phyloP scores from a whole-genome alignment of 768 basidiomycete genomes.

The Tylopilus cervinicoccineus region DNA sequence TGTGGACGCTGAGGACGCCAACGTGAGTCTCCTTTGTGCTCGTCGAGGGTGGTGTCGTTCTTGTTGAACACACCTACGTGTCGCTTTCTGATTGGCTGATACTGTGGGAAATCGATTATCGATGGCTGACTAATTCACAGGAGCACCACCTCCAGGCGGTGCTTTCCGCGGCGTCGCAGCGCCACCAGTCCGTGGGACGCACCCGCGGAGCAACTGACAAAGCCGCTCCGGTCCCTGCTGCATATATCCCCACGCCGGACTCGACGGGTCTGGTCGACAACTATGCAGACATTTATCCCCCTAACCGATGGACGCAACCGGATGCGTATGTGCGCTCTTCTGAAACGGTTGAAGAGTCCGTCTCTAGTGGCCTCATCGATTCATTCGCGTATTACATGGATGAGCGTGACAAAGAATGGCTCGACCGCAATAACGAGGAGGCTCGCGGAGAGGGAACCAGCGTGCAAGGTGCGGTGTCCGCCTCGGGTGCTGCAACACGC shows the following conservation, averaged over 20 bases:
- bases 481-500: conserved; percentile 46
- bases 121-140: conserved; percentile 53
- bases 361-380: conserved; percentile 55
- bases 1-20: conserved; percentile 91
- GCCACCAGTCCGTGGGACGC: conserved; percentile 37
- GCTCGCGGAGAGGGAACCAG: conserved; percentile 85
- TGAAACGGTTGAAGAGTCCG: conserved; percentile 79
- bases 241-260: conserved; percentile 91
- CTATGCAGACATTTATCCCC: conserved; percentile 73
- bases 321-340: conserved; percentile 75
- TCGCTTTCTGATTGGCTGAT: conserved; percentile 44
- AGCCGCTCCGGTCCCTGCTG: conserved; percentile 41
- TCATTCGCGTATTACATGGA: conserved; percentile 93
- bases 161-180: conserved; percentile 50
- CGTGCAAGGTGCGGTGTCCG: conserved; percentile 63
- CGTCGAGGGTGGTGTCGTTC: conserved; percentile 34
- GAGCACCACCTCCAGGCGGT: conserved; percentile 59
- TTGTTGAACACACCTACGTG: conserved; percentile 44
- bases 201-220: conserved; percentile 35
- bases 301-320: conserved; percentile 71
- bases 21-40: conserved; percentile 59
- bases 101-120: conserved; percentile 44
- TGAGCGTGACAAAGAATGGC: conserved; percentile 93
- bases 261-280: conserved; percentile 76
- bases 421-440: conserved; percentile 86